A percentile compares a stretch with the other conserved stretches of the same genome.
Conservation (phyloP, 148 eudicot genomes). For the Euryodendron excelsum region DNA sequence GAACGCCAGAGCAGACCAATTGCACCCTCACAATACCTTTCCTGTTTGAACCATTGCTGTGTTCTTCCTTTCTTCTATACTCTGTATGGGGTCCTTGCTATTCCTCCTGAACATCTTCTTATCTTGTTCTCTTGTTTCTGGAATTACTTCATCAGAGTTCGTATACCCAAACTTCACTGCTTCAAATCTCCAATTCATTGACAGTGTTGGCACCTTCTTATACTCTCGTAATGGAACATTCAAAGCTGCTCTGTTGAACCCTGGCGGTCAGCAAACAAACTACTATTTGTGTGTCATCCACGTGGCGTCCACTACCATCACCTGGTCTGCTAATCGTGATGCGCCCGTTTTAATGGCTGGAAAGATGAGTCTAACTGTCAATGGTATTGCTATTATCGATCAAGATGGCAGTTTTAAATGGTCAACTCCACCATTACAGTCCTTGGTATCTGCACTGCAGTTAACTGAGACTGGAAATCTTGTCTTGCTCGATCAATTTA, state of each 20-base stretch:
- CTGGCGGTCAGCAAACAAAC: conserved; percentile 33
- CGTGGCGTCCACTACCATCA: conserved; percentile 43
- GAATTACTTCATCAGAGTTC: conserved; percentile 26
- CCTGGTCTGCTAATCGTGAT: conserved; percentile 78
- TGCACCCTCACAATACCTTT: conserved; percentile 19
- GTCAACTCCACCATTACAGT: conserved; percentile 56
- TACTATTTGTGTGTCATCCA: conserved; percentile 73
- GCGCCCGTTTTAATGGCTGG: conserved; percentile 54
- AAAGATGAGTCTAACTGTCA: conserved; percentile 35
- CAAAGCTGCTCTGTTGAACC: conserved; percentile 64
- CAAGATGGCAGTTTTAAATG: conserved; percentile 44
- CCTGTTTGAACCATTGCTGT: conserved; percentile 22
- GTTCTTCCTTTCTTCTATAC: conserved; percentile 24
- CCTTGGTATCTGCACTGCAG: conserved; percentile 40
- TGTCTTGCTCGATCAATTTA: conserved; percentile 45
- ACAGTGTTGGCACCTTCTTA: conserved; percentile 52
- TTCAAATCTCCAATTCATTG: conserved; percentile 43
- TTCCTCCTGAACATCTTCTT: conserved; percentile 23
- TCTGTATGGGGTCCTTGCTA: conserved; percentile 41
- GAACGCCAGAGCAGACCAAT: conserved; percentile 16
- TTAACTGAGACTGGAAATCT: conserved; percentile 66
- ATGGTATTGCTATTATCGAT: conserved; percentile 47
- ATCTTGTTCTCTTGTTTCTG: conserved; percentile 23
- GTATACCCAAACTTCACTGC: conserved; percentile 57
- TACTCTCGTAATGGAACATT: conserved; percentile 53